These are phyloP conservation scores for Phycomyces blakesleeanus DNA, from an alignment of 192 early-diverging fungal genomes.

Conservation along the genomic window DNA sequence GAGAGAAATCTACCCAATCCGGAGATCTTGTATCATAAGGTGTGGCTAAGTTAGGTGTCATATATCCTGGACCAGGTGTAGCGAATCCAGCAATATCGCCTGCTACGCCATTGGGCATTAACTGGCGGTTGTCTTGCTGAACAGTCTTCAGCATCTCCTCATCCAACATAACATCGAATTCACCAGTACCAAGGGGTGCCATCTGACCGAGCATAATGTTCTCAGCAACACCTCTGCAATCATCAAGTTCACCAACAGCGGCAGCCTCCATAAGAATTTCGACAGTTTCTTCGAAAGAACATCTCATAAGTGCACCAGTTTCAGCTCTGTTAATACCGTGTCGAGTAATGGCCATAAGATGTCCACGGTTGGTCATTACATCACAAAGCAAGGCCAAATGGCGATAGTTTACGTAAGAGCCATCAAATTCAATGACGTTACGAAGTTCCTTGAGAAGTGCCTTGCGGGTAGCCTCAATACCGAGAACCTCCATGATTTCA, in stretches of 20 bases:
- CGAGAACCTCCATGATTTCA: conserved; percentile 89
- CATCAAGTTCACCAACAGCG: conserved; percentile 84
- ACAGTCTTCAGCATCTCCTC: conserved; percentile 83
- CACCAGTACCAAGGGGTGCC: conserved; percentile 92
- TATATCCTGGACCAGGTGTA: conserved; percentile 47
- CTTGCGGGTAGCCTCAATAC: conserved; percentile 94
- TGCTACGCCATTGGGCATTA: conserved; percentile 49
- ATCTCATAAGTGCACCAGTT: conserved; percentile 89
- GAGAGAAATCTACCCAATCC: conserved; percentile 52
- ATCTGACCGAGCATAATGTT: conserved; percentile 97
- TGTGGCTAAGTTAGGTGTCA: conserved; percentile 60
- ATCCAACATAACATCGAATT: conserved; percentile 91
- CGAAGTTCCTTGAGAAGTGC: conserved; percentile 88
- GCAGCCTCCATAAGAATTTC: conserved; percentile 97
- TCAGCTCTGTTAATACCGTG: conserved; percentile 98
- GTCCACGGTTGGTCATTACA: conserved; percentile 92
- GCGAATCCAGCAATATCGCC: conserved; percentile 46
- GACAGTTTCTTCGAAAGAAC: conserved; percentile 98
- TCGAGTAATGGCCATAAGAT: conserved; percentile 94
- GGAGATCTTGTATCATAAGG: conserved; percentile 78
- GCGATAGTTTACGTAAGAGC: conserved; percentile 98
- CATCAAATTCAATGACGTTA: conserved; percentile 90
- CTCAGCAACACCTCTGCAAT: conserved; percentile 94
- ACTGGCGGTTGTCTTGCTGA: conserved; percentile 47
- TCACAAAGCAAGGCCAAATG: conserved; percentile 94